Evolutionary conservation across 2,329 filamentous ascomycete species (phyloP).

Genomic region (Nannizziopsis arthrosporioides): DNA sequence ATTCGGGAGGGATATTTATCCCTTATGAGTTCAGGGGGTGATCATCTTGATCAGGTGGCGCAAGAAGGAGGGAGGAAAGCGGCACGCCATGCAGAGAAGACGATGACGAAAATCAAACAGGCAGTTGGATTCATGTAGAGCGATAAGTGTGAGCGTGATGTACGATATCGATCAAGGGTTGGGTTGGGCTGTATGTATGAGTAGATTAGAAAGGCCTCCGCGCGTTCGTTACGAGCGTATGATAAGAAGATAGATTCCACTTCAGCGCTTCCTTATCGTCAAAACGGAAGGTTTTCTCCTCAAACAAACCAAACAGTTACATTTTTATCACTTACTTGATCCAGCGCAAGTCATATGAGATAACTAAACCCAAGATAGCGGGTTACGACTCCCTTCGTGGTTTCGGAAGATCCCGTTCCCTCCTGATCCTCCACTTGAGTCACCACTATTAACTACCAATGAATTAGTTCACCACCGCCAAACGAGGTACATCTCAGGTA

Average conservation of each 20-base stretch:
- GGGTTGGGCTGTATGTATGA: neutral
- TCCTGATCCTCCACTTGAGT: neutral
- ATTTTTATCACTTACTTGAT: too few species aligned
- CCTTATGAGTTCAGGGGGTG: conserved; percentile 9
- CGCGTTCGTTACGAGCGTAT: too few species aligned
- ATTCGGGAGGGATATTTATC: conserved; percentile 25
- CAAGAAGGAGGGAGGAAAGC: conserved; percentile 13
- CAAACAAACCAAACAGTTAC: too few species aligned
- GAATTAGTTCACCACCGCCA: neutral
- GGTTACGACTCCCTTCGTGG: too few species aligned
- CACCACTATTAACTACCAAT: neutral
- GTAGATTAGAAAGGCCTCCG: neutral
- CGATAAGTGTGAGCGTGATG: neutral
- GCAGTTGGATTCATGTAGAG: conserved; percentile 12
- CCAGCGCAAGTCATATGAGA: too few species aligned
- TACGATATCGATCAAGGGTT: neutral
- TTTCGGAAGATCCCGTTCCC: too few species aligned
- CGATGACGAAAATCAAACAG: conserved; percentile 13
- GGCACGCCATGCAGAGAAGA: conserved; percentile 13
- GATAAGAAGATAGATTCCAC: too few species aligned
- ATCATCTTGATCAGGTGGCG: conserved; percentile 13
- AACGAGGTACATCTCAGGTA: neutral
- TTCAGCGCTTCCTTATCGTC: too few species aligned
- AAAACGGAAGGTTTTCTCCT: too few species aligned
- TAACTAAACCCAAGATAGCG: too few species aligned